phyloP scores from a whole-genome alignment of 1,139 yeast species.

The Suhomyces yuchorum region DNA sequence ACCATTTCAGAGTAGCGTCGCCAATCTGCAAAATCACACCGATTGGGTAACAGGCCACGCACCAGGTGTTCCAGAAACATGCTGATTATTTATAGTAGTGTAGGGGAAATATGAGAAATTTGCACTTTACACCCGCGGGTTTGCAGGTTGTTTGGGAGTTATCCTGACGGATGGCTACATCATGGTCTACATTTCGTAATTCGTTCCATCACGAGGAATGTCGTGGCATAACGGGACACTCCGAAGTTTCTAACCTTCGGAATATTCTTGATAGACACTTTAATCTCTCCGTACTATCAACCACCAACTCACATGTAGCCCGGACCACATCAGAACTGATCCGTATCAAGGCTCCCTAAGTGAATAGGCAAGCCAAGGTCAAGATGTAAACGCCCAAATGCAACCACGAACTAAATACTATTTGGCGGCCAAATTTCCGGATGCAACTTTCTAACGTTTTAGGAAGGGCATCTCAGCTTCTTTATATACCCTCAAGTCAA shows the following conservation, averaged over 20 bases:
- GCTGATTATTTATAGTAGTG: too few species aligned
- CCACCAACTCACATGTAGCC: slow-evolving; percentile 35
- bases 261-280: slow-evolving; percentile 53
- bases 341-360: slow-evolving; percentile 43
- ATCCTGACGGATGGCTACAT: neutral
- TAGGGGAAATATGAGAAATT: too few species aligned
- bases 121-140: neutral
- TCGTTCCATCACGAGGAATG: slow-evolving; percentile 23
- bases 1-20: neutral
- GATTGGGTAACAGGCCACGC: neutral
- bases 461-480: slow-evolving; percentile 11
- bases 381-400: slow-evolving; percentile 9
- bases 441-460: slow-evolving; percentile 42
- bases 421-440: slow-evolving; percentile 40
- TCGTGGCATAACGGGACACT: slow-evolving; percentile 63
- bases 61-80: too few species aligned
- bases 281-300: slow-evolving; percentile 51
- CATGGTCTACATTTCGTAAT: neutral
- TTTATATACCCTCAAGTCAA: slow-evolving; percentile 9
- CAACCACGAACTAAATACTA: slow-evolving; percentile 7
- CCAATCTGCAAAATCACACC: neutral
- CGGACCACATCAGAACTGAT: slow-evolving; percentile 19
- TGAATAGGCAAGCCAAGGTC: slow-evolving; percentile 48
- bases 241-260: slow-evolving; percentile 39
- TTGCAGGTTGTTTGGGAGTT: neutral